A percentile compares a stretch with the other conserved stretches of the same genome.
These are phyloP conservation scores for Aspergillus neotritici DNA, from an alignment of 2,329 filamentous ascomycete genomes.

Conservation along the genomic window DNA sequence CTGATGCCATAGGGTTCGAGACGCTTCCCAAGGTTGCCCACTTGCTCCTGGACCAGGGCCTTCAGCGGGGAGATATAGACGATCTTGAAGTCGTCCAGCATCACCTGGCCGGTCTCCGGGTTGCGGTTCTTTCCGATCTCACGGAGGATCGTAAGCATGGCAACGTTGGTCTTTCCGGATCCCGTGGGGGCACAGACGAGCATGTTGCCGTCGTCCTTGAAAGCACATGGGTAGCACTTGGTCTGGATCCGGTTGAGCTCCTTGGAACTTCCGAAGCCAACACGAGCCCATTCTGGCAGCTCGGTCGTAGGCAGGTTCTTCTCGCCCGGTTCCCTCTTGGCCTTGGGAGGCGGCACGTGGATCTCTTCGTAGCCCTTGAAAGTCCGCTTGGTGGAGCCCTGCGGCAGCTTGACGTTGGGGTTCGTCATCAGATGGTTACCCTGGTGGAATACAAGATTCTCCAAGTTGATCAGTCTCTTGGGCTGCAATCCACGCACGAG, in stretches of 20 bases:
- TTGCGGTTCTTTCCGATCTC: constrained; percentile 96
- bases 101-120: constrained; percentile 82
- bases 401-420: constrained; percentile 84
- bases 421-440: constrained; percentile 99
- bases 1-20: constrained; percentile 85
- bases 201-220: constrained; percentile 93
- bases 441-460: constrained; percentile 95
- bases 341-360: constrained; percentile 89
- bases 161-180: constrained; percentile 97
- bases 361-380: constrained; percentile 99
- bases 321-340: constrained; percentile 73
- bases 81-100: constrained; percentile 96
- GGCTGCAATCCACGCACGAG: constrained; percentile 81
- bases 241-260: constrained; percentile 94
- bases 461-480: constrained; percentile 80
- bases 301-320: constrained; percentile 76
- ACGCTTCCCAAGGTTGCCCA: constrained; percentile 91
- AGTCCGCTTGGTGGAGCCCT: constrained; percentile 88
- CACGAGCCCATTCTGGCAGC: constrained; percentile 85
- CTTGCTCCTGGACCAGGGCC: constrained; percentile 93
- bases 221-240: constrained; percentile 84
- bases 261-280: constrained; percentile 78
- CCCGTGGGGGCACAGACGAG: constrained; percentile 95
- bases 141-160: constrained; percentile 91
- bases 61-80: constrained; percentile 96